Evolutionary conservation across 2,329 filamentous ascomycete species (phyloP).

Genomic region (Raffaelea albimanens): DNA sequence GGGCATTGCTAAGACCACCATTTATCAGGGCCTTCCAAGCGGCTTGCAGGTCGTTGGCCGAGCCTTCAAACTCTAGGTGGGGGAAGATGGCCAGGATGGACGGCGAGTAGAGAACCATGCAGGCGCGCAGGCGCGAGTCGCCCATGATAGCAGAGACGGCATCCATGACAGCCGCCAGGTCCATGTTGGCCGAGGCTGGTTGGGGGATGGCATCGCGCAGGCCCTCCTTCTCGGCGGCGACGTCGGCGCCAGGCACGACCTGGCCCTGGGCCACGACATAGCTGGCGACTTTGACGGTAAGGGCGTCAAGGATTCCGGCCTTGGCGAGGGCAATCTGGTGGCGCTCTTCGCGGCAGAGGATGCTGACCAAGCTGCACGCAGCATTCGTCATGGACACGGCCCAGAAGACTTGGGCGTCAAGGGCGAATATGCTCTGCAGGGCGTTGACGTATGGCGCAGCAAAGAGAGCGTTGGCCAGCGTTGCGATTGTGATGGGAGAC

Average conservation of each 20-base stretch:
- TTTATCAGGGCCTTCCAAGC: conserved; percentile 45
- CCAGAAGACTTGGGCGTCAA: conserved; percentile 32
- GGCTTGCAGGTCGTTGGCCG: conserved; percentile 35
- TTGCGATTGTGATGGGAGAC: conserved; percentile 29
- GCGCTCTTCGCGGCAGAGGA: conserved; percentile 56
- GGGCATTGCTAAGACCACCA: conserved; percentile 37
- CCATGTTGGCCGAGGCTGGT: conserved; percentile 47
- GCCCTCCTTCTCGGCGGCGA: conserved; percentile 42
- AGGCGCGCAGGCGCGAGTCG: conserved; percentile 69
- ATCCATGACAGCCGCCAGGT: conserved; percentile 62
- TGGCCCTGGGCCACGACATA: conserved; percentile 60
- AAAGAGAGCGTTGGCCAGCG: conserved; percentile 58
- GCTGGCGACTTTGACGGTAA: conserved; percentile 64
- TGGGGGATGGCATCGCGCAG: conserved; percentile 49
- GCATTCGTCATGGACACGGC: conserved; percentile 46
- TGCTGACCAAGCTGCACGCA: conserved; percentile 40
- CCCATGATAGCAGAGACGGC: conserved; percentile 69
- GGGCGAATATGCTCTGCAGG: conserved; percentile 56
- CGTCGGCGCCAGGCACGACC: conserved; percentile 56
- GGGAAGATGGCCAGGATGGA: conserved; percentile 62
- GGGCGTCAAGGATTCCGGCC: conserved; percentile 64
- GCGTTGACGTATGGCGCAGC: conserved; percentile 49
- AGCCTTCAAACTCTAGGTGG: conserved; percentile 40
- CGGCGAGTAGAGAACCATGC: conserved; percentile 59
- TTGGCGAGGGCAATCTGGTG: conserved; percentile 66